phyloP scores from a whole-genome alignment of 2,329 filamentous ascomycete species.

The Hypoxylon sp. region DNA sequence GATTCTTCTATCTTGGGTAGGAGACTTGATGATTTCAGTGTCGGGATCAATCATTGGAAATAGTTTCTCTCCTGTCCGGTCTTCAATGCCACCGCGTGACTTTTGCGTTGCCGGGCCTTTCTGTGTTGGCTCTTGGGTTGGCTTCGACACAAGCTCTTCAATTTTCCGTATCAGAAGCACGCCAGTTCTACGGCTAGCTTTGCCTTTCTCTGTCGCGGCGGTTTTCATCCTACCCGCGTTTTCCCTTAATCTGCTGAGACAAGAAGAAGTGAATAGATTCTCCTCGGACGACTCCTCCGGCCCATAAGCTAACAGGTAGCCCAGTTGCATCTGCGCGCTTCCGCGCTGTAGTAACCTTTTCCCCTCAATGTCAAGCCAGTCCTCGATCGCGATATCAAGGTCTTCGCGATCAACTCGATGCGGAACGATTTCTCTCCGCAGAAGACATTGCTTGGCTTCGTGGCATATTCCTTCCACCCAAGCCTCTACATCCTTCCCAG shows the following conservation, averaged over 20 bases:
- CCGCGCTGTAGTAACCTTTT: conserved; percentile 15
- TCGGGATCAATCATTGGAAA: background rate
- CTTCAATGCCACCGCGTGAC: background rate
- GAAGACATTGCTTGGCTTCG: conserved; percentile 20
- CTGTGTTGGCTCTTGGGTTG: background rate
- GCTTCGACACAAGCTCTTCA: conserved; percentile 13
- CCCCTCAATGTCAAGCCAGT: conserved; percentile 39
- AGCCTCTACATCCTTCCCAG: conserved; percentile 7
- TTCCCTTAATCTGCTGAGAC: conserved; percentile 13
- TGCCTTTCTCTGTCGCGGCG: conserved; percentile 13
- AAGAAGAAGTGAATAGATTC: conserved; percentile 25
- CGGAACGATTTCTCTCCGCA: conserved; percentile 18
- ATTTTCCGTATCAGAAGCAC: conserved; percentile 13
- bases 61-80: background rate
- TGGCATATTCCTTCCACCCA: conserved; percentile 27
- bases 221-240: conserved; percentile 30
- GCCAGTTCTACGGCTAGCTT: conserved; percentile 14
- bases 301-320: conserved; percentile 29
- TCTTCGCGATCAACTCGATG: conserved; percentile 20
- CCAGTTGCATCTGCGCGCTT: conserved; percentile 9
- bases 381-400: conserved; percentile 36
- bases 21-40: background rate
- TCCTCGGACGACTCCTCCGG: conserved; percentile 28
- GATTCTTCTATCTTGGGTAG: background rate
- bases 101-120: background rate